Base-by-base conservation (phyloP, 2,329 filamentous ascomycete genomes). In the Nemania sp. region DNA sequence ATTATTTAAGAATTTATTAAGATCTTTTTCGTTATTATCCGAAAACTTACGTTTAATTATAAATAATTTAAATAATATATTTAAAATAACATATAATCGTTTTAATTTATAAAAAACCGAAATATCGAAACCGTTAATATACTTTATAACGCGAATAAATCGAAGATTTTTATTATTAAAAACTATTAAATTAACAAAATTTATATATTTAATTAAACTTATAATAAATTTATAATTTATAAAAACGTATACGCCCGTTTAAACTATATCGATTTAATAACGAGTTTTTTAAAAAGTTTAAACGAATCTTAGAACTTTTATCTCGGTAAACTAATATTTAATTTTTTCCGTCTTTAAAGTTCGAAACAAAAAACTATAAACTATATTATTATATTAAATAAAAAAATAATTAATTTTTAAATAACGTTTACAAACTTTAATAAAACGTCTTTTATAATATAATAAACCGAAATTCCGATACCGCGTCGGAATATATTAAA, bases 131-230 rank as follows among this genome's bases (percentile, higher is more conserved):
- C n/a, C n/a, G n/a, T 15, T 49, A 40, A 54, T 46, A 44, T 45
- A 54, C 46, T 54, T 49, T 44, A 54, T 46, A 17, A n/a, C 28
- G 15, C 41, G 22, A 7, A 55, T 46, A 4, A 51, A 8, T 6
- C 36, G 2, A 3, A 47, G 23, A 19, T 55, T 50, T 26, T 55
- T 47, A 50, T 47, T 55, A 37, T 30, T 51, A 11, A 55, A 31
- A 2, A 24, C 37, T 9, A 22, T 55, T 1, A 44, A 54, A n/a
- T 44, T 49, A 22, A 54, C 9, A 7, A 49, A 11, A 30, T 54
- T 43, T 6, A 20, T 28, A 39, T 54, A 28, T 37, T 34, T 37
- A 31, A n/a, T 45, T 31, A 54, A 17, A 9, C 30, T 44, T 17
- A 54, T 45, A 28, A 54, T 54, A 22, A 19, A 23, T n/a, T 39